Evolutionary conservation across 352 stramenopile genomes (phyloP), one percentile per base, ranked within the genome.

Genomic region (Globisporangium okanoganense): DNA sequence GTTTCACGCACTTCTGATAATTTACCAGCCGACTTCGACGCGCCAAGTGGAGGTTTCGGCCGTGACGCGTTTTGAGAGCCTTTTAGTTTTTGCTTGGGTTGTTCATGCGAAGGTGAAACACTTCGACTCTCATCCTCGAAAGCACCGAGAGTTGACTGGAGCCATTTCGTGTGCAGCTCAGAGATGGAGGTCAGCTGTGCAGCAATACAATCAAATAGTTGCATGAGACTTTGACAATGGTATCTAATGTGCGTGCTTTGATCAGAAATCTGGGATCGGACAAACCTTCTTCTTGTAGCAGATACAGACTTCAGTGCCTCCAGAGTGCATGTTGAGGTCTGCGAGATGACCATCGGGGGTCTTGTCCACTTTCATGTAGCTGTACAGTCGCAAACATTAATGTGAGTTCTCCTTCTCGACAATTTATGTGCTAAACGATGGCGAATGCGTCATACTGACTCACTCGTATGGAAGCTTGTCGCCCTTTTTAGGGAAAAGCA

Each of bases 401-500:
- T 7, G 35, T 29, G 16, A 49, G 43, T 5, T 45, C 20, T 22
- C 14, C 20, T 22, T 22, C 18, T 20, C 40, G 5, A 25, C 12
- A 52, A 43, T 35, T 33, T 16, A 6, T 6, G 29, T 6, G 29
- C n/a, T n/a, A n/a, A n/a, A n/a, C n/a, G n/a, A n/a, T n/a, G n/a
- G n/a, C n/a, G n/a, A n/a, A n/a, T n/a, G n/a, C n/a, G n/a, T n/a
- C n/a, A n/a, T n/a, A n/a, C n/a, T n/a, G n/a, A n/a, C 59, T 55
- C 74, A 95, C 81, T 84, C 82, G 45, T 93, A 95, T 5, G 84
- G 85, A 29, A 90, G 66, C 24, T 78, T 90, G 40, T 94, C 86
- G n/a, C 82, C 85, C 62, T 95, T 95, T 41, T 80, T 83, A 2
- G 86, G 82, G 20, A 92, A 94, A 16, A 95, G 47, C 25, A 94